These are phyloP conservation scores for Houttuynia cordata DNA, from an alignment of 164 flowering plant genomes.

Conservation along the genomic window DNA sequence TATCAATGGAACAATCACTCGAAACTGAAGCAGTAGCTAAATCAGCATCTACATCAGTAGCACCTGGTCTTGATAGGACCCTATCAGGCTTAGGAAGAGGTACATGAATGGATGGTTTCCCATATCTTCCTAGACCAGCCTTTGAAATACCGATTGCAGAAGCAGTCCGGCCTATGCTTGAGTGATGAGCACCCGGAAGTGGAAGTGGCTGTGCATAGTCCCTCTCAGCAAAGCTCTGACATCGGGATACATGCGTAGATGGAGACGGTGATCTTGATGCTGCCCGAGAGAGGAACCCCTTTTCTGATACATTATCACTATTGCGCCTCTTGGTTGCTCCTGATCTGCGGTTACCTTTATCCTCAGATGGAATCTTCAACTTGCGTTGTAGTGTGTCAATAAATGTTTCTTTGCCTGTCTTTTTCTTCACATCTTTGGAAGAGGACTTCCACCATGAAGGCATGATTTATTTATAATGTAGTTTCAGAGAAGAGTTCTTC, in stretches of 20 bases:
- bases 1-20: conserved; percentile 53
- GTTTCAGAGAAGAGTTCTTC: background rate
- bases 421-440: conserved; percentile 85
- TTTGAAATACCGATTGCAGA: conserved; percentile 51
- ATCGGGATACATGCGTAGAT: conserved; percentile 58
- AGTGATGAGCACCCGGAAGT: conserved; percentile 38
- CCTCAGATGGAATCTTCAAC: conserved; percentile 48
- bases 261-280: conserved; percentile 75
- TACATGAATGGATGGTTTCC: conserved; percentile 36
- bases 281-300: conserved; percentile 44
- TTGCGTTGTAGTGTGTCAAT: conserved; percentile 59
- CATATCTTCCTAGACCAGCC: conserved; percentile 32
- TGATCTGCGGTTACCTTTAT: conserved; percentile 34
- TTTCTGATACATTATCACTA: conserved; percentile 49
- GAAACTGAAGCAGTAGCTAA: conserved; percentile 61
- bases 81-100: conserved; percentile 60
- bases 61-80: conserved; percentile 27
- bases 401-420: conserved; percentile 56
- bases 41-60: conserved; percentile 53
- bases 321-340: conserved; percentile 46
- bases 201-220: conserved; percentile 80
- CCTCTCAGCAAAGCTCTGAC: conserved; percentile 90
- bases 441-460: conserved; percentile 85
- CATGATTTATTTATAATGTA: conserved; percentile 11
- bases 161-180: conserved; percentile 36